Percentiles rank a stretch among this genome's conserved stretches.
phyloP scores from a whole-genome alignment of 164 flowering plant species.

The Aristolochia fimbriata region DNA sequence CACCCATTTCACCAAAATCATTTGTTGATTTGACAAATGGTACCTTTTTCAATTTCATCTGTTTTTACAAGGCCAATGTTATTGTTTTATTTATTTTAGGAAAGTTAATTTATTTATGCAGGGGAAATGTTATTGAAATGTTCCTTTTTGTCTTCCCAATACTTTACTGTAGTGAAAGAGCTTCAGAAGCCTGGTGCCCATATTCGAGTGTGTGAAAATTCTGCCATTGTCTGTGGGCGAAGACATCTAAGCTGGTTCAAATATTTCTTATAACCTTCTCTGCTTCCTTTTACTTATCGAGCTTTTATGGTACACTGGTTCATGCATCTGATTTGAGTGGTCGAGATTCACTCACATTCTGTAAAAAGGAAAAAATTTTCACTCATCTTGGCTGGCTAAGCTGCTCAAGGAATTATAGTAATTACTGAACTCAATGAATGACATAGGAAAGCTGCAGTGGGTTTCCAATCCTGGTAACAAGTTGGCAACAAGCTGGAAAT shows the following conservation, averaged over 20 bases:
- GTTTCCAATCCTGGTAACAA: no score
- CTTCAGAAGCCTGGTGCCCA: constrained; percentile 41
- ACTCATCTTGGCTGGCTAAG: constrained; percentile 41
- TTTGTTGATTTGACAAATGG: background rate
- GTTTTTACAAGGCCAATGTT: no score
- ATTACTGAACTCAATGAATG: no score
- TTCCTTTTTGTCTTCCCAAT: background rate
- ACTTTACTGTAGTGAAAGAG: constrained; percentile 21
- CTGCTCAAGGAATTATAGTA: constrained; percentile 38
- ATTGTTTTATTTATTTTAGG: background rate
- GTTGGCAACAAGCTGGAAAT: no score
- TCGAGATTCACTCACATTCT: no score
- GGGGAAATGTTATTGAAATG: no score
- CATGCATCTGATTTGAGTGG: constrained; percentile 31
- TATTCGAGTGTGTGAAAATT: constrained; percentile 24
- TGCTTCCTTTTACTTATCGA: background rate
- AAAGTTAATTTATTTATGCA: no score
- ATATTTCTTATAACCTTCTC: background rate
- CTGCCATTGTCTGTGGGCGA: constrained; percentile 29
- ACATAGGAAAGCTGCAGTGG: no score
- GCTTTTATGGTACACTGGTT: constrained; percentile 21
- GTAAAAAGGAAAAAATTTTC: no score
- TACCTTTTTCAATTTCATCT: background rate
- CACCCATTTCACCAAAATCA: background rate
- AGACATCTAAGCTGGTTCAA: constrained; percentile 12